Conservation (phyloP, 2,329 filamentous ascomycete species). For the Nemania sp. region DNA sequence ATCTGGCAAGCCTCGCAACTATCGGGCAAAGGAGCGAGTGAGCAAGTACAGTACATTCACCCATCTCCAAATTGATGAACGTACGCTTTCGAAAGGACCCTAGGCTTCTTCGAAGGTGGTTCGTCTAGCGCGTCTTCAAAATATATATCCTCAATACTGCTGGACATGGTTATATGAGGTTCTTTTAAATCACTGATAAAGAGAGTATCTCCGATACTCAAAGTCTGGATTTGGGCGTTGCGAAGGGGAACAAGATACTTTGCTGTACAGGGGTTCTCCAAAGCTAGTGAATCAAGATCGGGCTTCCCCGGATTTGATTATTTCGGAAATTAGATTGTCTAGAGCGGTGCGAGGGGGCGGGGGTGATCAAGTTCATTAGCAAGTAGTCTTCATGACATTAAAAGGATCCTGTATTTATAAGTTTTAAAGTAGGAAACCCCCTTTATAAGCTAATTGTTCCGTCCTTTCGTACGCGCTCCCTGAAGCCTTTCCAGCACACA, state of each 20-base stretch:
- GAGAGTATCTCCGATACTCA: not conserved
- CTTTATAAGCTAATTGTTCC: no score
- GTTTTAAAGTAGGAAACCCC: no score
- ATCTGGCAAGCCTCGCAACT: conserved; percentile 17
- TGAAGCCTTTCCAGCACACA: no score
- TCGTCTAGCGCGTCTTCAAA: conserved; percentile 16
- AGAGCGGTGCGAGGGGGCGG: no score
- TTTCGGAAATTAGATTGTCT: no score
- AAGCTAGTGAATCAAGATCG: not conserved
- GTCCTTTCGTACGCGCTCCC: no score
- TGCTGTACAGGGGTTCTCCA: not conserved
- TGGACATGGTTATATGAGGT: conserved; percentile 1
- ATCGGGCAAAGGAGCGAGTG: not conserved
- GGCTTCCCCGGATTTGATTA: no score
- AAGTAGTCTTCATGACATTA: no score
- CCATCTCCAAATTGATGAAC: not conserved
- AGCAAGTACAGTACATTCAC: not conserved
- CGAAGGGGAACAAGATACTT: not conserved
- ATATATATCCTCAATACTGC: conserved; percentile 6
- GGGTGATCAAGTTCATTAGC: no score
- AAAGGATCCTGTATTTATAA: no score
- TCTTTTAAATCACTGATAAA: not conserved
- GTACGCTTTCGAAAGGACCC: conserved; percentile 14
- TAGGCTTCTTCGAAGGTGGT: conserved; percentile 7
- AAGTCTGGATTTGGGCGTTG: not conserved